These are phyloP conservation scores for Heterobasidion parviporum DNA, from an alignment of 1,284 basidiomycete species.

Conservation along the genomic window DNA sequence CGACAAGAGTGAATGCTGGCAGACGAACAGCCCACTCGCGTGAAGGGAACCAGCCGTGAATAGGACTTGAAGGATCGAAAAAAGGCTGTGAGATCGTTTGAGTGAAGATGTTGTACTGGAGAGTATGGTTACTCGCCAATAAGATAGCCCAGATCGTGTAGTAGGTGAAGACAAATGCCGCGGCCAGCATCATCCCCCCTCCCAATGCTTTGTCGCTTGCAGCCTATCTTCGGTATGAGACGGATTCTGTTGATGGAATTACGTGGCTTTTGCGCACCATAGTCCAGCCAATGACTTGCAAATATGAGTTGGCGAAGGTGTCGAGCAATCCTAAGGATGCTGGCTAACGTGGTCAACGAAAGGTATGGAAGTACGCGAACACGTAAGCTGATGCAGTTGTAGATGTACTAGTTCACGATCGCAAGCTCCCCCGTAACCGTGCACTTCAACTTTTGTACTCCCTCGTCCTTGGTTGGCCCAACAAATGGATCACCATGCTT, in stretches of 20 bases:
- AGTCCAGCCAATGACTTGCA: background rate
- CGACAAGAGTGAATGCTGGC: conserved; percentile 74
- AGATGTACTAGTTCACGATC: background rate
- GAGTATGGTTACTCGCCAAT: conserved; percentile 46
- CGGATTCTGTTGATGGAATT: background rate
- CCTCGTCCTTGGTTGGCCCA: too few relatives aligned
- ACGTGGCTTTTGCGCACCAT: too few relatives aligned
- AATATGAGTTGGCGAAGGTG: background rate
- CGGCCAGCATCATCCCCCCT: conserved; percentile 70
- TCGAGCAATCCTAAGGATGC: too few relatives aligned
- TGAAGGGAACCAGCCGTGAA: conserved; percentile 76
- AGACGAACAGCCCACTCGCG: conserved; percentile 88
- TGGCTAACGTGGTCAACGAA: background rate
- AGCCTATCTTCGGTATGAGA: conserved; percentile 38
- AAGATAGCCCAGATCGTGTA: conserved; percentile 90
- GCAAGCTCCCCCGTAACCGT: too few relatives aligned
- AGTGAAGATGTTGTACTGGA: background rate
- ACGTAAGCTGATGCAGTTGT: background rate
- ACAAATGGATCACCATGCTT: conserved; percentile 59
- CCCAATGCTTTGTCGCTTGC: conserved; percentile 78
- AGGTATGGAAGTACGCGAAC: background rate
- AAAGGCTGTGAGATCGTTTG: conserved; percentile 59
- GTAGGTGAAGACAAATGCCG: conserved; percentile 75
- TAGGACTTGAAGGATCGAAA: conserved; percentile 61
- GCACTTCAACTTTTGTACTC: too few relatives aligned